Percentiles rank a stretch among this genome's conserved stretches.
Conservation (phyloP, 805 yeast species). For the Candida fluviatilis region DNA sequence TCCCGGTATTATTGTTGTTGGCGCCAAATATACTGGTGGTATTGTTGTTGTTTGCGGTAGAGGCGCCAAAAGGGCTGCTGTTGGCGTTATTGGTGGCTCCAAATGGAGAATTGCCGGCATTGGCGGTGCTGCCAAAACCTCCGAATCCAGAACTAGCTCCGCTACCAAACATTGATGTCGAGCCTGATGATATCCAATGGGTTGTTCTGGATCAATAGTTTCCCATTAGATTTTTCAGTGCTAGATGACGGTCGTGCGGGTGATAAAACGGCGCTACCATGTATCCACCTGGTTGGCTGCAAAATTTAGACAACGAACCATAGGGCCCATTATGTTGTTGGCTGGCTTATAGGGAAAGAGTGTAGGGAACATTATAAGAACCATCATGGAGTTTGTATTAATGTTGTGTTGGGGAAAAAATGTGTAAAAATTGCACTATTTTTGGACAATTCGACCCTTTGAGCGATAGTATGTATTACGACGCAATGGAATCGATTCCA, state of each 20-base stretch:
- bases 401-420: no score
- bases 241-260: neutral
- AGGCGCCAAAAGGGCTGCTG: slow-evolving; percentile 18
- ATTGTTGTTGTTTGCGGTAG: slow-evolving; percentile 14
- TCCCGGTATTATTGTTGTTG: slow-evolving; percentile 13
- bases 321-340: no score
- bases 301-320: no score
- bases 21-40: slow-evolving; percentile 21
- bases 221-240: neutral
- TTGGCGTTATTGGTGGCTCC: slow-evolving; percentile 22
- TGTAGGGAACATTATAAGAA: no score
- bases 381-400: no score
- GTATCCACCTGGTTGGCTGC: no score
- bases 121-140: slow-evolving; percentile 13
- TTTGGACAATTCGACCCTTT: no score
- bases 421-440: no score
- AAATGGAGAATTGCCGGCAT: slow-evolving; percentile 31
- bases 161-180: slow-evolving; percentile 52
- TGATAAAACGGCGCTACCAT: neutral
- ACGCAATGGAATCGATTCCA: no score
- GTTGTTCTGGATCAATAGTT: no score
- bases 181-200: slow-evolving; percentile 15
- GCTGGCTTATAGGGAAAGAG: no score
- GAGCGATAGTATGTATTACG: no score
- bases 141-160: slow-evolving; percentile 23